Evolutionary conservation across 352 stramenopile species (phyloP).

Genomic region (Phytophthora agathidicida): DNA sequence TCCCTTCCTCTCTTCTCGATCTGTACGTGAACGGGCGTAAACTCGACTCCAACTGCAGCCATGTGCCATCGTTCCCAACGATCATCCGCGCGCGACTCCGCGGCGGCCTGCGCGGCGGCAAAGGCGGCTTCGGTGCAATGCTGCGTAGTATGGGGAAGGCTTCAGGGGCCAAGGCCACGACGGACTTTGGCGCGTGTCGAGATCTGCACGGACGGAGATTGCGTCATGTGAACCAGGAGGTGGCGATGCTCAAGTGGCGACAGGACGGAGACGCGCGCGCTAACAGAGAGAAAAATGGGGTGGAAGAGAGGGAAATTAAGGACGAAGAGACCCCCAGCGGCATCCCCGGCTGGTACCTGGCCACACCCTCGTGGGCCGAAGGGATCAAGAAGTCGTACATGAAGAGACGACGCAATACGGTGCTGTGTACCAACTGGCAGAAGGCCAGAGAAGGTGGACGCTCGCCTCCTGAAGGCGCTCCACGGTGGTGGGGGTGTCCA

Average conservation of each 20-base stretch:
- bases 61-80: slow-evolving; percentile 53
- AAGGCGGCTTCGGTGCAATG: slow-evolving; percentile 89
- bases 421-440: slow-evolving; percentile 76
- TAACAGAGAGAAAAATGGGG: slow-evolving; percentile 47
- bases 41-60: slow-evolving; percentile 28
- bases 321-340: slow-evolving; percentile 85
- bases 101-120: slow-evolving; percentile 74
- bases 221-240: slow-evolving; percentile 89
- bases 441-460: slow-evolving; percentile 58
- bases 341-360: slow-evolving; percentile 85
- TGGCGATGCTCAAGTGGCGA: slow-evolving; percentile 84
- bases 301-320: slow-evolving; percentile 70
- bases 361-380: slow-evolving; percentile 84
- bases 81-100: slow-evolving; percentile 70
- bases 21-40: slow-evolving; percentile 64
- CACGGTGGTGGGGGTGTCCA: slow-evolving; percentile 84
- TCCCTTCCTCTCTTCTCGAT: slow-evolving; percentile 58
- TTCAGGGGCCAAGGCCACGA: slow-evolving; percentile 69
- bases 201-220: slow-evolving; percentile 80
- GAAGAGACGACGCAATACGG: slow-evolving; percentile 84
- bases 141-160: slow-evolving; percentile 82
- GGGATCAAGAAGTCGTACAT: slow-evolving; percentile 86
- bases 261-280: slow-evolving; percentile 59
- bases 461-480: slow-evolving; percentile 48
- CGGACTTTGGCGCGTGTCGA: slow-evolving; percentile 80